Evolutionary conservation across 192 early-diverging fungal genomes (phyloP), one percentile per base, ranked within the genome.

Genomic region (Backusella circina): DNA sequence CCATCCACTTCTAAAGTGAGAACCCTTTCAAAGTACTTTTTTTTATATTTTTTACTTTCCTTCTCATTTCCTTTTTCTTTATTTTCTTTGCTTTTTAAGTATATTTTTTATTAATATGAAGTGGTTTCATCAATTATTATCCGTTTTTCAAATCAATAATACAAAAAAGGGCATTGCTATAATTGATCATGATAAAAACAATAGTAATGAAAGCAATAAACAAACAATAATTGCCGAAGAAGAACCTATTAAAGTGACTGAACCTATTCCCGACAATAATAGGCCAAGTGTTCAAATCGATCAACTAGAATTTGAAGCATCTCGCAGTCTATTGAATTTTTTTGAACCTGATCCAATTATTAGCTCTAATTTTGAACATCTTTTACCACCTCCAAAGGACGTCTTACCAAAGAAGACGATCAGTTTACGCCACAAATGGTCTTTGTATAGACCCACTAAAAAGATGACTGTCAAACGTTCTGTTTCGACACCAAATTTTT

Each of bases 381-480:
- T 61, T 61, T 61, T 61, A 26, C 54, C 54, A 26, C 54, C 54
- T 61, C 54, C 54, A 61, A 61, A 61, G 8, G 54, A 61, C 9
- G 26, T 28, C 23, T 61, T 61, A 28, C 54, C 54, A 61, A 61
- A 61, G 23, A 61, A 61, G 9, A 61, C 54, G 21, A 61, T 26
- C 54, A 61, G 54, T 28, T 61, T 61, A 61, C 54, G 54, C n/a
- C 54, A 61, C 8, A 61, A 61, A 61, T 61, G 54, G 54, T 61
- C 54, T 13, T 61, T 61, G 54, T 61, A 61, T 61, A 23, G 54
- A 61, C 54, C 54, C 3, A 47, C 44, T 47, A 61, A 61, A 26
- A 61, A 61, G 12, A 61, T 61, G 26, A 28, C 54, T 28, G 26
- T 61, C 54, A 61, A 61, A 26, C 54, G 21, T 4, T 61, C 54